These are phyloP conservation scores for Populus deltoides DNA, from an alignment of 345 rosid genomes.

Conservation along the genomic window DNA sequence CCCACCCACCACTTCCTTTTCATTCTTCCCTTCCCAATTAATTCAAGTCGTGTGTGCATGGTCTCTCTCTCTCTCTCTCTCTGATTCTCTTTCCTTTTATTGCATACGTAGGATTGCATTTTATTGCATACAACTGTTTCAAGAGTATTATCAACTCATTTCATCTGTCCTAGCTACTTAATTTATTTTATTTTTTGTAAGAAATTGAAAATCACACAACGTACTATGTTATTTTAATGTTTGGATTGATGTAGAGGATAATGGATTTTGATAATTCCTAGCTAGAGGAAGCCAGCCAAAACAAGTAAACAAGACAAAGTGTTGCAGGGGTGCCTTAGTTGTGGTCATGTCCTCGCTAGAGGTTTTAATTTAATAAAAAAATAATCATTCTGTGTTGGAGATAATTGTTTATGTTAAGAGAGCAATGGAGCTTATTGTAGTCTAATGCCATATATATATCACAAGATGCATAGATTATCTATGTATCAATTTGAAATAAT, in stretches of 20 bases:
- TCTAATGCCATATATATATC: not conserved
- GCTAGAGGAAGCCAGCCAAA: conserved; percentile 8
- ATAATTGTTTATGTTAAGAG: not conserved
- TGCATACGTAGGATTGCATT: not conserved
- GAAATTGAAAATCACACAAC: no score
- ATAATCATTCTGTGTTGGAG: no score
- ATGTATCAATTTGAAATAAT: no score
- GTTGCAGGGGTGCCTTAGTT: not conserved
- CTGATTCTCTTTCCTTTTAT: not conserved
- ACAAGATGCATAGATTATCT: no score
- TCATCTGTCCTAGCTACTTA: no score
- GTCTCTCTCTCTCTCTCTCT: not conserved
- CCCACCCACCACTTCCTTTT: not conserved
- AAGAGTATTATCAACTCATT: not conserved
- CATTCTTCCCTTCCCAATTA: not conserved
- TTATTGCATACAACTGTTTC: not conserved
- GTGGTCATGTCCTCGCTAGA: not conserved
- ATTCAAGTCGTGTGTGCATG: not conserved
- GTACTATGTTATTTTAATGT: not conserved
- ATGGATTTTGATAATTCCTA: not conserved
- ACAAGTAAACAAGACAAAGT: conserved; percentile 19
- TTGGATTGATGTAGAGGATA: not conserved
- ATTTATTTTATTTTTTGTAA: no score
- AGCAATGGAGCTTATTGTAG: not conserved
- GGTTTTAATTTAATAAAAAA: no score